A percentile compares a stretch with the other conserved stretches of the same genome.
phyloP scores from a whole-genome alignment of 306 rosid genomes.

The Prosopis cineraria region DNA sequence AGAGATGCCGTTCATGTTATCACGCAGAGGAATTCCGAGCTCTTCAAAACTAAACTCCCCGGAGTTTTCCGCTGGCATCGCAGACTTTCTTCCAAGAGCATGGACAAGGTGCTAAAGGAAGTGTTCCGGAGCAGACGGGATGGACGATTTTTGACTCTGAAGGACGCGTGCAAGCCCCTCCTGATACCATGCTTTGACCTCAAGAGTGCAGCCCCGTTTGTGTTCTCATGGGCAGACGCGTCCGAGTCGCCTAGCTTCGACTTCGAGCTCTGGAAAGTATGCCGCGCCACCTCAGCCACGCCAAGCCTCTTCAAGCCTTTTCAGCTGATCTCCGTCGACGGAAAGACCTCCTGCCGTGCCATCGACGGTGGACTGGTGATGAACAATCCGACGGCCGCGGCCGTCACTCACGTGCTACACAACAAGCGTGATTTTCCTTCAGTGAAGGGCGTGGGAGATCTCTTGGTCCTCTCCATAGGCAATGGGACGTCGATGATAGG shows the following conservation, averaged over 20 bases:
- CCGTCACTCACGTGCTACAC: slow-evolving; percentile 90
- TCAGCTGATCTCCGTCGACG: slow-evolving; percentile 73
- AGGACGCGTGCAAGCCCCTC: slow-evolving; percentile 87
- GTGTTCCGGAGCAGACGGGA: slow-evolving; percentile 56
- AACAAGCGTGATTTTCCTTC: slow-evolving; percentile 93
- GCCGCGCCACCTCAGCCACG: slow-evolving; percentile 92
- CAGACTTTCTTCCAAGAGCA: slow-evolving; percentile 60
- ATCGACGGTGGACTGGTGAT: slow-evolving; percentile 92
- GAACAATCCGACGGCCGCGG: slow-evolving; percentile 97
- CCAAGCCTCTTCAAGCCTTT: slow-evolving; percentile 82
- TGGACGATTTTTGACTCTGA: slow-evolving; percentile 61
- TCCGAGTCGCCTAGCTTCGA: slow-evolving; percentile 82
- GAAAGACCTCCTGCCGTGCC: slow-evolving; percentile 79
- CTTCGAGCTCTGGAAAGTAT: slow-evolving; percentile 93
- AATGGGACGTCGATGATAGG: slow-evolving; percentile 58
- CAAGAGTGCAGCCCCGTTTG: slow-evolving; percentile 92
- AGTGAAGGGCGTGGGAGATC: slow-evolving; percentile 82
- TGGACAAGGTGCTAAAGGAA: slow-evolving; percentile 70
- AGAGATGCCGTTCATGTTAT: slow-evolving; percentile 59
- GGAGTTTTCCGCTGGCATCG: slow-evolving; percentile 57
- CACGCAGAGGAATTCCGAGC: slow-evolving; percentile 45
- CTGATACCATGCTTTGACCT: slow-evolving; percentile 94
- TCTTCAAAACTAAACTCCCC: slow-evolving; percentile 43
- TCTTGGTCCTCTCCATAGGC: slow-evolving; percentile 76
- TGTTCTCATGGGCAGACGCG: slow-evolving; percentile 95